phyloP scores from a whole-genome alignment of 2,329 filamentous ascomycete genomes.

The Cadophora gregata region DNA sequence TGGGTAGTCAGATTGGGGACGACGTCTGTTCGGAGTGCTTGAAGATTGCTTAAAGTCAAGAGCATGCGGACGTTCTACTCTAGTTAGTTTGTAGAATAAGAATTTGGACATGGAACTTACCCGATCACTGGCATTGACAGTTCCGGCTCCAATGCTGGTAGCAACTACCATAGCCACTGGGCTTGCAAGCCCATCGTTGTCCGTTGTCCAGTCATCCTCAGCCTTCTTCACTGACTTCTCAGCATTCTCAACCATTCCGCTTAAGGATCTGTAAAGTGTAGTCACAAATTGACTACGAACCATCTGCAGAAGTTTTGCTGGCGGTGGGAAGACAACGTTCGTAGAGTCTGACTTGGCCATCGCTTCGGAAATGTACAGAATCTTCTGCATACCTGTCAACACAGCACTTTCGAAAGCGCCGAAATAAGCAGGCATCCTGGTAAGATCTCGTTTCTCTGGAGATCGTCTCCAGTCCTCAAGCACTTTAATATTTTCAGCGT shows the following conservation, averaged over 20 bases:
- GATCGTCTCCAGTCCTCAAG: constrained; percentile 94
- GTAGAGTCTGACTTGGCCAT: constrained; percentile 74
- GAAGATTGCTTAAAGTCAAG: constrained; percentile 90
- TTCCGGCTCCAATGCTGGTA: constrained; percentile 52
- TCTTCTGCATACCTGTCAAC: constrained; percentile 88
- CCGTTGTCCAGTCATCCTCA: constrained; percentile 45
- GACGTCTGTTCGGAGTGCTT: constrained; percentile 78
- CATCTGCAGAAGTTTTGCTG: constrained; percentile 86
- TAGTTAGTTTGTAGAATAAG: constrained; percentile 38
- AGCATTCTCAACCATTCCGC: constrained; percentile 96
- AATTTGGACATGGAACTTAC: constrained; percentile 46
- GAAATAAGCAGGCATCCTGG: constrained; percentile 88
- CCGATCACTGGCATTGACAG: constrained; percentile 58
- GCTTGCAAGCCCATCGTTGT: constrained; percentile 43
- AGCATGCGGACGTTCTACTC: constrained; percentile 89
- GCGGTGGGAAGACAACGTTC: constrained; percentile 84
- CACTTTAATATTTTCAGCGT: constrained; percentile 89
- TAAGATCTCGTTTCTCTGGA: constrained; percentile 82
- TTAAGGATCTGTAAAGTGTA: constrained; percentile 91
- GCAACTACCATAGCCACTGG: constrained; percentile 43
- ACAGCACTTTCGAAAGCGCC: constrained; percentile 83
- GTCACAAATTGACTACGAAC: constrained; percentile 91
- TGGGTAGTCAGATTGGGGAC: constrained; percentile 89
- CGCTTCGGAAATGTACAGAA: constrained; percentile 89
- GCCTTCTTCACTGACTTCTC: constrained; percentile 73